Conservation (phyloP, 2,329 filamentous ascomycete genomes). For the Zymoseptoria crescenta region DNA sequence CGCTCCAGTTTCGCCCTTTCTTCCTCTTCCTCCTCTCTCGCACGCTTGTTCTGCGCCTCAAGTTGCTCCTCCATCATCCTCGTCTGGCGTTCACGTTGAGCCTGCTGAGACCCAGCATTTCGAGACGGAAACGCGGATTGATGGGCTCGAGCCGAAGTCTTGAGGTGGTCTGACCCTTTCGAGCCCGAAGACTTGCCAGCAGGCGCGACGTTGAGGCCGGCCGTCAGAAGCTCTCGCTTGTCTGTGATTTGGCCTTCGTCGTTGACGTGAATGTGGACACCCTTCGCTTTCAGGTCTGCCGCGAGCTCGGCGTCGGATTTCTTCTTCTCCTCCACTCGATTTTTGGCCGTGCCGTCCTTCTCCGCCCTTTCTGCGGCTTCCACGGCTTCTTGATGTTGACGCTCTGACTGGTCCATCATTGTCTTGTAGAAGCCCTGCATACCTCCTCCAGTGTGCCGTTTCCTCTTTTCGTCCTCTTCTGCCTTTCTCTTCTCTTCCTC, state of each 20-base stretch:
- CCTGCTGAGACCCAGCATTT: constrained; percentile 47
- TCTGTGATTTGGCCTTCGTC: constrained; percentile 79
- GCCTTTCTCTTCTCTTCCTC: constrained; percentile 62
- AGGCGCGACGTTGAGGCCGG: constrained; percentile 63
- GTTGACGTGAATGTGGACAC: constrained; percentile 60
- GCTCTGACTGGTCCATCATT: constrained; percentile 62
- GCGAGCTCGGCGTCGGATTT: constrained; percentile 55
- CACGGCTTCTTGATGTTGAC: constrained; percentile 60
- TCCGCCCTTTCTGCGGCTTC: constrained; percentile 51
- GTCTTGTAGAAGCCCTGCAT: constrained; percentile 74
- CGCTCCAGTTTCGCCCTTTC: constrained; percentile 57
- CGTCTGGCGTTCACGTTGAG: constrained; percentile 66
- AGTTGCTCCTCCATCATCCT: constrained; percentile 73
- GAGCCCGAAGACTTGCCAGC: constrained; percentile 16
- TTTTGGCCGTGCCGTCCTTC: constrained; percentile 25
- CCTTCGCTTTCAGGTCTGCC: constrained; percentile 57
- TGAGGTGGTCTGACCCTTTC: constrained; percentile 26
- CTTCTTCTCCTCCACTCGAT: constrained; percentile 29
- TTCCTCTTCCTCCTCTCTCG: constrained; percentile 60
- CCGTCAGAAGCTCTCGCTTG: constrained; percentile 68
- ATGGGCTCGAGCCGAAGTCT: constrained; percentile 18
- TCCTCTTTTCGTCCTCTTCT: constrained; percentile 57
- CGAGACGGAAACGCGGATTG: constrained; percentile 21
- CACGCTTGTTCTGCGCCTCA: constrained; percentile 63
- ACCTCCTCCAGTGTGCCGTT: constrained; percentile 48